These are phyloP conservation scores for Stipa capillata DNA, from an alignment of 176 grass and related monocot genomes.

Conservation along the genomic window DNA sequence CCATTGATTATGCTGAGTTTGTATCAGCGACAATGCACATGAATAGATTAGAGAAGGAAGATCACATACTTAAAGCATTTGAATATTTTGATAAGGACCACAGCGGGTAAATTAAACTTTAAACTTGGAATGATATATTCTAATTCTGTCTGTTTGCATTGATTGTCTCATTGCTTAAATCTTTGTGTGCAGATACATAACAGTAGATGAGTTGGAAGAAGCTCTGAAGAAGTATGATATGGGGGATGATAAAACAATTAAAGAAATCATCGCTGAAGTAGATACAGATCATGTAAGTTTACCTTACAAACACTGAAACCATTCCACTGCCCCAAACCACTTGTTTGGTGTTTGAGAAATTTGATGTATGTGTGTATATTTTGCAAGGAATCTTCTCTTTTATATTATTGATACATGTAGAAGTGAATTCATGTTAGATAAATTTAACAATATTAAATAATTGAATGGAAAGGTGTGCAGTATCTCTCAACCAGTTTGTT, in stretches of 20 bases:
- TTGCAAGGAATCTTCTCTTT: not conserved
- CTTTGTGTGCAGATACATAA: constrained; percentile 67
- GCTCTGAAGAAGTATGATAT: constrained; percentile 95
- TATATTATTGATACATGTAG: not conserved
- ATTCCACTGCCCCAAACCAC: not conserved
- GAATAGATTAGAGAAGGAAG: constrained; percentile 97
- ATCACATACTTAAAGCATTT: constrained; percentile 94
- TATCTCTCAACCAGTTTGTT: not conserved
- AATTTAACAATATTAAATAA: not conserved
- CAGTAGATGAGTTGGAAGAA: constrained; percentile 95
- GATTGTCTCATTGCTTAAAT: constrained; percentile 24
- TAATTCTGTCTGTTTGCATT: constrained; percentile 16
- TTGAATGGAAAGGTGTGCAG: not conserved
- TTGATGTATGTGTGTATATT: not conserved
- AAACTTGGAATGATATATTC: not conserved
- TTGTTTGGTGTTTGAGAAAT: not conserved
- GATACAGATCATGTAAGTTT: constrained; percentile 75
- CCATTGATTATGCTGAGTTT: constrained; percentile 93
- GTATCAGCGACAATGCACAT: constrained; percentile 98
- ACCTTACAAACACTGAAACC: not conserved
- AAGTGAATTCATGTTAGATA: not conserved
- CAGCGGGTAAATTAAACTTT: constrained; percentile 68
- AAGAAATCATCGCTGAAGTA: constrained; percentile 98
- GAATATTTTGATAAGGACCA: constrained; percentile 97
- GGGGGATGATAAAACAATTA: constrained; percentile 96